Conservation (phyloP, 2,329 filamentous ascomycete species). For the Fusarium gaditjirri region DNA sequence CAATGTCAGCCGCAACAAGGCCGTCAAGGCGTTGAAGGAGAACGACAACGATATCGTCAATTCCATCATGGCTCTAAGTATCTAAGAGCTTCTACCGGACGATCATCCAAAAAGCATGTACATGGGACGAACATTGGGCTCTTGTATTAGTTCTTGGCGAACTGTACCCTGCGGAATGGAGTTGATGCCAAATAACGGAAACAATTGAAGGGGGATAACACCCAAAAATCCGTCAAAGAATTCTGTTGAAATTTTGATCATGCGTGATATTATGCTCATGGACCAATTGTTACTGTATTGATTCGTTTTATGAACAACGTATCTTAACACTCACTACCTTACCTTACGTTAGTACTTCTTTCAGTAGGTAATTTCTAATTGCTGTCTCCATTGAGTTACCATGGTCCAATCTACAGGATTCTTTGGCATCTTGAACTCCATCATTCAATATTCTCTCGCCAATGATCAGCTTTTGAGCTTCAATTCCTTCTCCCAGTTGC, state of each 20-base stretch:
- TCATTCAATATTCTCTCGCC: too few relatives aligned
- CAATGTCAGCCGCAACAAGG: slow-evolving; percentile 96
- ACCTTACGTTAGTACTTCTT: too few relatives aligned
- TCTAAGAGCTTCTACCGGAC: slow-evolving; percentile 60
- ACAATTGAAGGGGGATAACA: slow-evolving; percentile 41
- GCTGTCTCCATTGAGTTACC: background rate
- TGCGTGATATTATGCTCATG: background rate
- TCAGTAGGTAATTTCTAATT: background rate
- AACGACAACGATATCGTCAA: slow-evolving; percentile 99
- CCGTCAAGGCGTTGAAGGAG: slow-evolving; percentile 97
- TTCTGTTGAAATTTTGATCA: background rate
- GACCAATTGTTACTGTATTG: background rate
- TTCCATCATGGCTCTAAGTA: slow-evolving; percentile 98
- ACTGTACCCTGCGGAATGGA: slow-evolving; percentile 41
- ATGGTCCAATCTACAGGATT: background rate
- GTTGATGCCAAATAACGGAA: slow-evolving; percentile 45
- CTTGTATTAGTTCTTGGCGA: slow-evolving; percentile 47
- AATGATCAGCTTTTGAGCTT: background rate
- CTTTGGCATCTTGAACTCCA: background rate
- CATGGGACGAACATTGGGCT: slow-evolving; percentile 43
- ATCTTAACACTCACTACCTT: background rate
- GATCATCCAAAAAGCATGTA: slow-evolving; percentile 41
- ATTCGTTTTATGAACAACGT: background rate
- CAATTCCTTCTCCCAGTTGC: background rate
- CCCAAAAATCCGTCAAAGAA: slow-evolving; percentile 32